Evolutionary conservation across 2,329 filamentous ascomycete species (phyloP).

Genomic region (Daldinia sp.): DNA sequence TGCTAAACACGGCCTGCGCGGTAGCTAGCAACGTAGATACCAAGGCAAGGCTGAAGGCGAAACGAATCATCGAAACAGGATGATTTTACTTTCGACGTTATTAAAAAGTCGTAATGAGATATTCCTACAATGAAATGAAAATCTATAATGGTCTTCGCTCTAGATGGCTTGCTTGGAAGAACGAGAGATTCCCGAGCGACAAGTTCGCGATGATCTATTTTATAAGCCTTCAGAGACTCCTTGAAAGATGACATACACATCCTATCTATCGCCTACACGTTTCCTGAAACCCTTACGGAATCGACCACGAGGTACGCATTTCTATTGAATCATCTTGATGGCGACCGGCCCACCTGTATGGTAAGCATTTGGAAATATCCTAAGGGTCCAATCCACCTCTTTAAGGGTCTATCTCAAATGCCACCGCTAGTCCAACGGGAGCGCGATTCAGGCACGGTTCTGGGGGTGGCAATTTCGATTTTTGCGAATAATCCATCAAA

Average conservation of each 20-base stretch:
- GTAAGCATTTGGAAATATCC: slow-evolving; percentile 8
- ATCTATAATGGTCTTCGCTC: not conserved
- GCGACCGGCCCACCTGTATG: slow-evolving; percentile 11
- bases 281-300: slow-evolving; percentile 11
- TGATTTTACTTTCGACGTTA: not conserved
- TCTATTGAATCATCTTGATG: slow-evolving; percentile 27
- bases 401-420: slow-evolving; percentile 8
- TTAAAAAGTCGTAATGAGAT: not conserved
- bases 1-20: slow-evolving; percentile 48
- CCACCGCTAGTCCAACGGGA: slow-evolving; percentile 8
- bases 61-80: slow-evolving; percentile 38
- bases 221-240: slow-evolving; percentile 4
- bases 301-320: not conserved
- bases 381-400: slow-evolving; percentile 5
- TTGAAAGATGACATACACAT: not conserved
- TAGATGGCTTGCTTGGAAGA: not conserved
- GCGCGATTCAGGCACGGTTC: slow-evolving; percentile 23
- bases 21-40: slow-evolving; percentile 36
- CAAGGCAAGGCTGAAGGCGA: slow-evolving; percentile 31
- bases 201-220: slow-evolving; percentile 6
- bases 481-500: slow-evolving; percentile 8
- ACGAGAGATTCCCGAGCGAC: not conserved
- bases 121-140: too few species aligned
- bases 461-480: slow-evolving; percentile 9
- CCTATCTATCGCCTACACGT: slow-evolving; percentile 14